Evolutionary conservation across 495 filamentous ascomycete species (phyloP).

Genomic region (Corynascus novoguineensis): DNA sequence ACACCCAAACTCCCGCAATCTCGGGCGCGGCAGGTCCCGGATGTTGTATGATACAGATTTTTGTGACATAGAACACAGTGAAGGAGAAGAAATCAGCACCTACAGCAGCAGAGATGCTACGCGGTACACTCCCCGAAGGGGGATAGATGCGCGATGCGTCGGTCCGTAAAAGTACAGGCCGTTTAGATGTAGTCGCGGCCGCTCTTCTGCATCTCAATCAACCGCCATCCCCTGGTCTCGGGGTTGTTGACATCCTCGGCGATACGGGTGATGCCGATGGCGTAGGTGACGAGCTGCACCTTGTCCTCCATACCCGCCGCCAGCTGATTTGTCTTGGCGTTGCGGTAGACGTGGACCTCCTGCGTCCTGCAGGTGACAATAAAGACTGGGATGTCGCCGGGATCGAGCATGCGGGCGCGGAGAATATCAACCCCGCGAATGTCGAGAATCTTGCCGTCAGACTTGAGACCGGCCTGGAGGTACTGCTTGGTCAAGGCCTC

Average conservation of each 20-base stretch:
- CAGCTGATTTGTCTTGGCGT: slow-evolving; percentile 79
- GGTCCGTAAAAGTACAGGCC: neutral
- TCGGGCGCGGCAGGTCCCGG: slow-evolving; percentile 15
- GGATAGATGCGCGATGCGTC: neutral
- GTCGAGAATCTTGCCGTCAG: slow-evolving; percentile 89
- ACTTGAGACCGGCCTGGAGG: slow-evolving; percentile 83
- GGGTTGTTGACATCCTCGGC: slow-evolving; percentile 95
- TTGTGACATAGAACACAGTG: slow-evolving; percentile 17
- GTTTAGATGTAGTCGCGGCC: slow-evolving; percentile 71
- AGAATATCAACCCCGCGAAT: slow-evolving; percentile 90
- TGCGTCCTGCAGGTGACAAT: slow-evolving; percentile 96
- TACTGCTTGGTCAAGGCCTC: slow-evolving; percentile 92
- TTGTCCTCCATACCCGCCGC: slow-evolving; percentile 99
- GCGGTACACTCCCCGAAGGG: neutral
- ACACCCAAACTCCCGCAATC: slow-evolving; percentile 19
- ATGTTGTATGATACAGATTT: slow-evolving; percentile 27
- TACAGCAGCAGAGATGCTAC: neutral
- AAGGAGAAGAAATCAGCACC: slow-evolving; percentile 6
- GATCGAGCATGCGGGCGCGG: slow-evolving; percentile 85
- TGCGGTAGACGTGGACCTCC: slow-evolving; percentile 93
- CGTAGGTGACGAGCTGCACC: slow-evolving; percentile 96
- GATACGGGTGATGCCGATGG: slow-evolving; percentile 88
- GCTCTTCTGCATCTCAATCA: slow-evolving; percentile 98
- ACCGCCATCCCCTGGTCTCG: slow-evolving; percentile 90
- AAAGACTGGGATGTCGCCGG: slow-evolving; percentile 94